A percentile compares a stretch with the other conserved stretches of the same genome.
These are phyloP conservation scores for Trifolium subterraneum DNA, from an alignment of 306 rosid genomes.

Conservation along the genomic window DNA sequence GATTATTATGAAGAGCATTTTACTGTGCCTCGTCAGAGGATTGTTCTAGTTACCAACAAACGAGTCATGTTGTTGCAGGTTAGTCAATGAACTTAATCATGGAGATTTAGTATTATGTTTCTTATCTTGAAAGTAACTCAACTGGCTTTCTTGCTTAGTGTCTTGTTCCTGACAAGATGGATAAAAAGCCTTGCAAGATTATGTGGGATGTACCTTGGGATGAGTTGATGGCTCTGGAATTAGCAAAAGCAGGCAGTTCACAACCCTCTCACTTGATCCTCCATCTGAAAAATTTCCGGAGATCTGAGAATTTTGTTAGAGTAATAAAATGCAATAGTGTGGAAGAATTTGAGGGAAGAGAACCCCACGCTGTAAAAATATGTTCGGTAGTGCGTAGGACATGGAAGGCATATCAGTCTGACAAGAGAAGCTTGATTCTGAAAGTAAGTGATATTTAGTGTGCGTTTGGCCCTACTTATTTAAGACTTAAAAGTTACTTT, in stretches of 20 bases:
- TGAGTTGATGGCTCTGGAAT: slow-evolving; percentile 89
- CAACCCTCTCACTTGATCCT: slow-evolving; percentile 91
- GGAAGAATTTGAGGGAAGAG: slow-evolving; percentile 70
- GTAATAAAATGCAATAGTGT: slow-evolving; percentile 70
- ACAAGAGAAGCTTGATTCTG: slow-evolving; percentile 64
- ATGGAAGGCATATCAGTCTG: slow-evolving; percentile 80
- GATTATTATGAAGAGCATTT: slow-evolving; percentile 90
- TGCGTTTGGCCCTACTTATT: no score
- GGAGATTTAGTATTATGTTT: slow-evolving; percentile 36
- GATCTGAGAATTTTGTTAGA: slow-evolving; percentile 80
- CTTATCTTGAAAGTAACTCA: slow-evolving; percentile 45
- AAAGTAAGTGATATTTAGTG: slow-evolving; percentile 65
- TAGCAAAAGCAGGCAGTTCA: slow-evolving; percentile 77
- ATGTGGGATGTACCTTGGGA: slow-evolving; percentile 97
- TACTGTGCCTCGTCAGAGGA: slow-evolving; percentile 72
- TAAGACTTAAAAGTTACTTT: no score
- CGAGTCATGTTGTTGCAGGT: slow-evolving; percentile 94
- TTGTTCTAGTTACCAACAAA: slow-evolving; percentile 89
- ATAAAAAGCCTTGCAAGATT: slow-evolving; percentile 90
- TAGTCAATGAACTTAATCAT: slow-evolving; percentile 41
- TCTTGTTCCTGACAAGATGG: slow-evolving; percentile 80
- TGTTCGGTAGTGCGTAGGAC: slow-evolving; percentile 68
- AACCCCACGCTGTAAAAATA: slow-evolving; percentile 82
- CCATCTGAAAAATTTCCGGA: slow-evolving; percentile 81
- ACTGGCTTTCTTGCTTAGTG: slow-evolving; percentile 60